Percentiles rank a stretch among this genome's conserved stretches.
phyloP scores from a whole-genome alignment of 805 yeast species.

The Sungouiozyma intestinalis region DNA sequence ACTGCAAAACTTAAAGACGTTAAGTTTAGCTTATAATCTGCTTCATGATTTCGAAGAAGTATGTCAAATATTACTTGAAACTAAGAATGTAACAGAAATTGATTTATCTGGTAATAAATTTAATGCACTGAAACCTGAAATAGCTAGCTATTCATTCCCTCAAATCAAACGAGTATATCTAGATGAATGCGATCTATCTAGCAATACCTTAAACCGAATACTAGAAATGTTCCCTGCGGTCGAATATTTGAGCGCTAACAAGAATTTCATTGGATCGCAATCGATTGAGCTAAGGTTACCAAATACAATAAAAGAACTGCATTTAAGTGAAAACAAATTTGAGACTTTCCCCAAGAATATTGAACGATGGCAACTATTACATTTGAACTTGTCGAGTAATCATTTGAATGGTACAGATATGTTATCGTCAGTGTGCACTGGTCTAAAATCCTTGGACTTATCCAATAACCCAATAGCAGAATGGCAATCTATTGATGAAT shows the following conservation, averaged over 20 bases:
- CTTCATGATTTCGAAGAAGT: slow-evolving; percentile 34
- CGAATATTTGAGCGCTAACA: slow-evolving; percentile 6
- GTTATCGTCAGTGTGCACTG: neutral
- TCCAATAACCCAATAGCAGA: slow-evolving; percentile 36
- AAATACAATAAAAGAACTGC: slow-evolving; percentile 6
- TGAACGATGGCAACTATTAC: slow-evolving; percentile 1
- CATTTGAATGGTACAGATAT: neutral
- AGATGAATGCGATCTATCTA: slow-evolving; percentile 14
- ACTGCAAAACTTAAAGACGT: slow-evolving; percentile 21
- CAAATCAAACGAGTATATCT: slow-evolving; percentile 15
- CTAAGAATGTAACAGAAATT: slow-evolving; percentile 7
- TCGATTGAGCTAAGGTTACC: slow-evolving; percentile 4
- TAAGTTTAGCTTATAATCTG: slow-evolving; percentile 57
- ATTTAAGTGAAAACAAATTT: slow-evolving; percentile 11
- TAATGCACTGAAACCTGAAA: neutral
- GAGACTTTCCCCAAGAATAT: slow-evolving; percentile 7
- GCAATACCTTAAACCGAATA: slow-evolving; percentile 4
- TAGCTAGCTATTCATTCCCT: slow-evolving; percentile 1
- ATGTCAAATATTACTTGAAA: slow-evolving; percentile 25
- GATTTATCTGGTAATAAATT: slow-evolving; percentile 15
- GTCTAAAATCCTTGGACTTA: slow-evolving; percentile 35
- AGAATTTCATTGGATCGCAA: slow-evolving; percentile 11
- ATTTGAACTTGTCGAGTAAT: slow-evolving; percentile 10
- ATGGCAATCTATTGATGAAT: slow-evolving; percentile 42
- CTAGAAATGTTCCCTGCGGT: slow-evolving; percentile 31